Conservation (phyloP, 2,329 filamentous ascomycete species). For the Botrytis hyacinthi region DNA sequence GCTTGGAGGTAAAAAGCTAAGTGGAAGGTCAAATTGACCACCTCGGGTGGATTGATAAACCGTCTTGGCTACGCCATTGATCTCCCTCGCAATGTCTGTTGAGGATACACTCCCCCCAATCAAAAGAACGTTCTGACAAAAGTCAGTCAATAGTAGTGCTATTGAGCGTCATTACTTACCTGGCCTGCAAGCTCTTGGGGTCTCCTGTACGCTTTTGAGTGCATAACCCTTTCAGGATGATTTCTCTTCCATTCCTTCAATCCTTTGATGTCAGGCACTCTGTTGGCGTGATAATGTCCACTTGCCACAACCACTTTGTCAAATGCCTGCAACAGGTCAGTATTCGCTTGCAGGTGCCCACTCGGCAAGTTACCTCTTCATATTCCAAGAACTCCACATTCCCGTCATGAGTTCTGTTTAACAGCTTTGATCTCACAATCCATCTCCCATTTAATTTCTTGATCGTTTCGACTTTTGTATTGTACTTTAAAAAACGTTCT, state of each 20-base stretch:
- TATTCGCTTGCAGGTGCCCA: not conserved
- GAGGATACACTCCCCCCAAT: slow-evolving; percentile 56
- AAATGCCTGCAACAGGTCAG: slow-evolving; percentile 43
- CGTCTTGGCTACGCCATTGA: slow-evolving; percentile 29
- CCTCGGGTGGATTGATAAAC: slow-evolving; percentile 34
- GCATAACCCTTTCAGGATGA: slow-evolving; percentile 54
- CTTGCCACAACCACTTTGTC: slow-evolving; percentile 65
- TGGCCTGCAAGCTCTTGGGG: slow-evolving; percentile 57
- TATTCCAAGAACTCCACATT: slow-evolving; percentile 9
- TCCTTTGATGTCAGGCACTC: slow-evolving; percentile 59
- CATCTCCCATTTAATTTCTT: slow-evolving; percentile 29
- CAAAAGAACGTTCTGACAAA: slow-evolving; percentile 48
- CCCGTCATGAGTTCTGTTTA: slow-evolving; percentile 18
- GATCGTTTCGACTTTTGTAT: slow-evolving; percentile 32
- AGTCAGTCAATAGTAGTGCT: not conserved
- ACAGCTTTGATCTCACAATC: slow-evolving; percentile 26
- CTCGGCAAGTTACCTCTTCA: not conserved
- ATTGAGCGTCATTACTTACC: slow-evolving; percentile 17
- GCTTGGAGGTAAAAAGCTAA: slow-evolving; percentile 26
- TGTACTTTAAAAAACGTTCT: slow-evolving; percentile 27
- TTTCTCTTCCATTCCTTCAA: slow-evolving; percentile 54
- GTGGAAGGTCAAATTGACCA: slow-evolving; percentile 31
- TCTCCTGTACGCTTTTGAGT: slow-evolving; percentile 71
- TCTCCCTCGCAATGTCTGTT: slow-evolving; percentile 37
- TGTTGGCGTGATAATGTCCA: slow-evolving; percentile 65